Conservation (phyloP, 2,329 filamentous ascomycete genomes). For the Boeremia lycopersici region DNA sequence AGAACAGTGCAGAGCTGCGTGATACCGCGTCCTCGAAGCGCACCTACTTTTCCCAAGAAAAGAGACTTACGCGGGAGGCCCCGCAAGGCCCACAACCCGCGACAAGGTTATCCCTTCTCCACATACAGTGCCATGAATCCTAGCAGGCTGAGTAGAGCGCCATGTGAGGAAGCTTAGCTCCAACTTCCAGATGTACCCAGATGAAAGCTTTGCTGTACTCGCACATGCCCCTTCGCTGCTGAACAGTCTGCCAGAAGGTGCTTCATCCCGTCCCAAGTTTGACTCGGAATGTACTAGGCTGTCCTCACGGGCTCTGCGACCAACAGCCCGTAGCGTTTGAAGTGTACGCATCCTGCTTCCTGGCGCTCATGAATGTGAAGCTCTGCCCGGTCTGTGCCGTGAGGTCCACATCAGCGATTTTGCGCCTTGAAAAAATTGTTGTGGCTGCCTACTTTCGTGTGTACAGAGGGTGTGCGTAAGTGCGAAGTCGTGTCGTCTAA, state of each 20-base stretch:
- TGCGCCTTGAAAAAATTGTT: not conserved
- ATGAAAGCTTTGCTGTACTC: not conserved
- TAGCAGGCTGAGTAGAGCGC: not conserved
- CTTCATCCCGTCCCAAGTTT: not conserved
- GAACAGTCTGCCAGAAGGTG: not conserved
- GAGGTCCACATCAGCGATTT: not conserved
- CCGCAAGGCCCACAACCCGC: slow-evolving; percentile 16
- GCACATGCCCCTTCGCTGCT: not conserved
- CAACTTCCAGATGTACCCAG: not conserved
- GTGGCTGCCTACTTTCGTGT: not conserved
- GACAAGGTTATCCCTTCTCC: slow-evolving; percentile 4
- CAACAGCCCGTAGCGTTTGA: not conserved
- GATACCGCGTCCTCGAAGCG: slow-evolving; percentile 7
- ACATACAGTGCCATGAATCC: slow-evolving; percentile 2
- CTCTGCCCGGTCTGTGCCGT: too few species aligned
- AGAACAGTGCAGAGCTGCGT: slow-evolving; percentile 6
- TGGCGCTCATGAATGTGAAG: not conserved
- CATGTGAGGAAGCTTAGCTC: not conserved
- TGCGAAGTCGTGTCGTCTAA: not conserved
- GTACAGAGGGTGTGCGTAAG: not conserved
- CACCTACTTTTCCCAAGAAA: slow-evolving; percentile 1
- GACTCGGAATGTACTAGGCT: slow-evolving; percentile 3
- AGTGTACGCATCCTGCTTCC: not conserved
- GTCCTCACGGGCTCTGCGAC: not conserved
- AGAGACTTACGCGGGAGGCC: slow-evolving; percentile 12